Percentiles rank a stretch among this genome's conserved stretches.
These are phyloP conservation scores for Acanthamoeba sp. DNA, from an alignment of 208 protist species.

Conservation along the genomic window DNA sequence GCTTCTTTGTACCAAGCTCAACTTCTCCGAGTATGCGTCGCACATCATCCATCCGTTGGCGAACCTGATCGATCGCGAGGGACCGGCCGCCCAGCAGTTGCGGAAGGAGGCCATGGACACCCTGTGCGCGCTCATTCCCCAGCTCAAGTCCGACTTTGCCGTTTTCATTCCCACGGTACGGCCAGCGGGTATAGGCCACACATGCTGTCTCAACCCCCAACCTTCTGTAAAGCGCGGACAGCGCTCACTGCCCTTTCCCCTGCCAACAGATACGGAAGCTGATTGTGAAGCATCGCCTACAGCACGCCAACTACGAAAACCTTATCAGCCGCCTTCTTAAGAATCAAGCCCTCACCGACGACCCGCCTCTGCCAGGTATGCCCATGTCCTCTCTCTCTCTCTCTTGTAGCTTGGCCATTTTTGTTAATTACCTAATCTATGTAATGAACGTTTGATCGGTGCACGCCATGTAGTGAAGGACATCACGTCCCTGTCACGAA, in stretches of 20 bases:
- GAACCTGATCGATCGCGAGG: slow-evolving; percentile 15
- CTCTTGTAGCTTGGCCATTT: too few species aligned
- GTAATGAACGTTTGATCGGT: background rate
- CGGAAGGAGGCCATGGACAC: slow-evolving; percentile 82
- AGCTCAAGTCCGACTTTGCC: slow-evolving; percentile 91
- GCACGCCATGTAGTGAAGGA: background rate
- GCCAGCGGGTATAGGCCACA: too few species aligned
- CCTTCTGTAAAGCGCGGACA: background rate
- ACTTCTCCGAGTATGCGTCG: slow-evolving; percentile 88
- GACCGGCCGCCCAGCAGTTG: slow-evolving; percentile 56
- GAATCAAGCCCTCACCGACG: slow-evolving; percentile 81
- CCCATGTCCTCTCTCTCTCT: background rate
- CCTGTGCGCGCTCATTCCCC: slow-evolving; percentile 89
- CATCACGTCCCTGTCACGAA: background rate
- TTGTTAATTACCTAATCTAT: too few species aligned
- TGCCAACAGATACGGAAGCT: slow-evolving; percentile 79
- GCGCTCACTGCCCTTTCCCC: background rate
- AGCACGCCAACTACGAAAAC: slow-evolving; percentile 81
- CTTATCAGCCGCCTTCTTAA: slow-evolving; percentile 82
- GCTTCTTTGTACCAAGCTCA: slow-evolving; percentile 85
- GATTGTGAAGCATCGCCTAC: slow-evolving; percentile 81
- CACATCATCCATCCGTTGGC: slow-evolving; percentile 90
- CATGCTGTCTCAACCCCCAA: too few species aligned
- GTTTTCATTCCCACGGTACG: slow-evolving; percentile 93
- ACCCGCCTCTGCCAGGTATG: background rate